Evolutionary conservation across 306 rosid genomes (phyloP).

Genomic region (Phaseolus lunatus): DNA sequence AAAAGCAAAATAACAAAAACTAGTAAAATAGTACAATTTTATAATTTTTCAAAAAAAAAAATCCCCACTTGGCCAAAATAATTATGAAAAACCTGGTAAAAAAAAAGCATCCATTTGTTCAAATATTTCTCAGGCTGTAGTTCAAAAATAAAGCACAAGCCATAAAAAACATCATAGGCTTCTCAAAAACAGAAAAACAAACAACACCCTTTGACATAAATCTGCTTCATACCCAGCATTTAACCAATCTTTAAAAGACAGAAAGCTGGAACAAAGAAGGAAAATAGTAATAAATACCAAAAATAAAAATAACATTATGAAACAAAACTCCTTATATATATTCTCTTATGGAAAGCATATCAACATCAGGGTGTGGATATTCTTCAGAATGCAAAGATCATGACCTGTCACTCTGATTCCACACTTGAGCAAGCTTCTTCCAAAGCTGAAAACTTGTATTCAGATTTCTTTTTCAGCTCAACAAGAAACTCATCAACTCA

Average conservation of each 20-base stretch:
- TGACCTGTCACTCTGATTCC: constrained; percentile 61
- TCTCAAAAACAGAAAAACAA: constrained; percentile 30
- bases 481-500: constrained; percentile 40
- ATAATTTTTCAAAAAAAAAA: not conserved
- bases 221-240: constrained; percentile 45
- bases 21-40: constrained; percentile 34
- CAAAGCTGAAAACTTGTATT: constrained; percentile 44
- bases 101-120: constrained; percentile 25
- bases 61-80: constrained; percentile 31
- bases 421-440: constrained; percentile 62
- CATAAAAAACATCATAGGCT: constrained; percentile 36
- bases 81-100: not conserved
- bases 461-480: constrained; percentile 51
- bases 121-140: constrained; percentile 39
- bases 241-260: constrained; percentile 40
- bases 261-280: constrained; percentile 42
- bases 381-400: constrained; percentile 60
- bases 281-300: constrained; percentile 32
- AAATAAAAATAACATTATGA: not conserved
- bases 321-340: constrained; percentile 27
- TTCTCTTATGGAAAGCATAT: constrained; percentile 39
- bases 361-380: constrained; percentile 49
- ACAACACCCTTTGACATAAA: constrained; percentile 34
- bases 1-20: constrained; percentile 39
- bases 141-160: constrained; percentile 26